Conservation (phyloP, 352 stramenopile species). For the Globisporangium emineosum region DNA sequence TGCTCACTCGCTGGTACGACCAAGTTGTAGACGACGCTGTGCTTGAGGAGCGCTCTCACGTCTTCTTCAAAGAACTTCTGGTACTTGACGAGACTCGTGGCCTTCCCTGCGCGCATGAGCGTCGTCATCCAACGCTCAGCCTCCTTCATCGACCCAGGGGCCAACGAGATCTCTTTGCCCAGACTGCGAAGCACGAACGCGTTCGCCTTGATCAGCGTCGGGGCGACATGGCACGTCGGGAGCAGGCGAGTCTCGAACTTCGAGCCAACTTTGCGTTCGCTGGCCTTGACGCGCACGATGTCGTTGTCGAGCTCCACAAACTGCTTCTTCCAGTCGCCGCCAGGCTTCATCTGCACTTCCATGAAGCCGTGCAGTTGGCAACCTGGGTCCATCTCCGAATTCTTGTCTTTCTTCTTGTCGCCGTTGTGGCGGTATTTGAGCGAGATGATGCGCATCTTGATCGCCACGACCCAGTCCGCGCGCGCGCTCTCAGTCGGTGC, state of each 20-base stretch:
- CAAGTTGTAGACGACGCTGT: conserved; percentile 55
- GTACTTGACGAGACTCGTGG: conserved; percentile 28
- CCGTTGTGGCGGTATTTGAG: conserved; percentile 60
- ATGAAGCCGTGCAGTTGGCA: conserved; percentile 53
- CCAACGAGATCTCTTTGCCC: conserved; percentile 39
- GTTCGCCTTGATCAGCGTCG: conserved; percentile 49
- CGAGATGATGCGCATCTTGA: conserved; percentile 60
- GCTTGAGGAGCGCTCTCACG: conserved; percentile 33
- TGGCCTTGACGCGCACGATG: conserved; percentile 64
- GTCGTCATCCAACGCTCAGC: conserved; percentile 45
- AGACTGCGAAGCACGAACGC: conserved; percentile 27
- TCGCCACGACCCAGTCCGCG: conserved; percentile 58
- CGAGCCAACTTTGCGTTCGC: conserved; percentile 46
- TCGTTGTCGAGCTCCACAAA: conserved; percentile 67
- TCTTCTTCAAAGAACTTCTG: conserved; percentile 53
- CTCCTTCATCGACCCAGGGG: conserved; percentile 33
- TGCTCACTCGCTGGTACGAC: conserved; percentile 24
- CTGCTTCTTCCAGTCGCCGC: conserved; percentile 46
- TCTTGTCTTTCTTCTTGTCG: conserved; percentile 16
- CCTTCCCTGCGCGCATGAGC: conserved; percentile 27
- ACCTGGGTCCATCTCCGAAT: not conserved
- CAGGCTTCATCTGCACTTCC: conserved; percentile 47
- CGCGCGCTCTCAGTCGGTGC: conserved; percentile 41
- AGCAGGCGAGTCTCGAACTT: conserved; percentile 53
- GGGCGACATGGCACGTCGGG: conserved; percentile 39